phyloP scores from a whole-genome alignment of 495 filamentous ascomycete genomes.

The Neurospora sp. region DNA sequence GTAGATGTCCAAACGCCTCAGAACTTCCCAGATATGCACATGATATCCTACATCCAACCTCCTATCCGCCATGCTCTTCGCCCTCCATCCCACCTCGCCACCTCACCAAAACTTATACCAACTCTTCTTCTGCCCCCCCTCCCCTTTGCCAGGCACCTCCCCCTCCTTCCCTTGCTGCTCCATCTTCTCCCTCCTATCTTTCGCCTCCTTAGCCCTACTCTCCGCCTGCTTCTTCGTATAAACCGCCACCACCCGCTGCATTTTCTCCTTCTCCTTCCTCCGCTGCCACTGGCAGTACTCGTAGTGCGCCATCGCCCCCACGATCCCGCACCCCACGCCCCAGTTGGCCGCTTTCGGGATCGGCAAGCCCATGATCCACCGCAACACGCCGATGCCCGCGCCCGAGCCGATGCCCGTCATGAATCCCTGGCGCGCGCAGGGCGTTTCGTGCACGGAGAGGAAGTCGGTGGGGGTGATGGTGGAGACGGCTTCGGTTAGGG shows the following conservation, averaged over 20 bases:
- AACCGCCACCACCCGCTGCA: slow-evolving; percentile 71
- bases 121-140: slow-evolving; percentile 17
- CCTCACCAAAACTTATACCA: slow-evolving; percentile 46
- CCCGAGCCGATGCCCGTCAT: slow-evolving; percentile 73
- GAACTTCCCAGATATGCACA: background rate
- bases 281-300: slow-evolving; percentile 73
- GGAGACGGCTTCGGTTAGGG: slow-evolving; percentile 53
- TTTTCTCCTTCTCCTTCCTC: slow-evolving; percentile 59
- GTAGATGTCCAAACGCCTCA: background rate
- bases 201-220: slow-evolving; percentile 38
- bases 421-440: slow-evolving; percentile 74
- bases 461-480: slow-evolving; percentile 61
- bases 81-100: background rate
- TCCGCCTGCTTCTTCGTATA: slow-evolving; percentile 56
- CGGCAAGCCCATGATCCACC: slow-evolving; percentile 53
- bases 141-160: slow-evolving; percentile 20
- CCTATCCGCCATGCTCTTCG: background rate
- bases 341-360: slow-evolving; percentile 61
- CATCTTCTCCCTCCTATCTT: slow-evolving; percentile 24
- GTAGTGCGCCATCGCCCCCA: slow-evolving; percentile 54
- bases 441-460: slow-evolving; percentile 61
- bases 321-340: slow-evolving; percentile 66
- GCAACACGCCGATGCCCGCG: slow-evolving; percentile 59
- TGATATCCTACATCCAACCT: background rate
- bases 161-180: slow-evolving; percentile 41